phyloP scores from a whole-genome alignment of 139 green algal genomes.

The Chlamydomonas eustigma region DNA sequence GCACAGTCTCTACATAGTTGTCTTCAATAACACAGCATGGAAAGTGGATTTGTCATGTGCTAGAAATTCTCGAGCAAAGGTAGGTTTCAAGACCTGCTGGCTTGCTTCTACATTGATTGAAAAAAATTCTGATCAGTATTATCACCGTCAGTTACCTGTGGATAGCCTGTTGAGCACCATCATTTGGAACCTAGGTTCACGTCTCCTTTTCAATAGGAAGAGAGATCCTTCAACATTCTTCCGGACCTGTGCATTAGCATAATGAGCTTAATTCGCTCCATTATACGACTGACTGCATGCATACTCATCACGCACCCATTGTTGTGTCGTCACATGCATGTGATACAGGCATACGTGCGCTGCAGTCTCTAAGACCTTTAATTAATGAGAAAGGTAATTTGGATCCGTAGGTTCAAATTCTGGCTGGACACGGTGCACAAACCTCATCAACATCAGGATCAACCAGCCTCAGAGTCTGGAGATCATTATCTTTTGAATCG shows the following conservation, averaged over 20 bases:
- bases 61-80: too few relatives aligned
- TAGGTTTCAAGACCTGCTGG: too few relatives aligned
- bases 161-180: slow-evolving; percentile 82
- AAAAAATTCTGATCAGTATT: too few relatives aligned
- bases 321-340: slow-evolving; percentile 55
- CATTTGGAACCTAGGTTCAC: slow-evolving; percentile 71
- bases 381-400: slow-evolving; percentile 10
- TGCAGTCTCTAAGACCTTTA: slow-evolving; percentile 54
- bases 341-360: slow-evolving; percentile 79
- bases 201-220: slow-evolving; percentile 78
- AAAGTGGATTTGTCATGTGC: not conserved
- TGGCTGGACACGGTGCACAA: too few relatives aligned
- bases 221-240: slow-evolving; percentile 89
- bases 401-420: too few relatives aligned
- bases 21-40: slow-evolving; percentile 26
- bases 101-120: too few relatives aligned
- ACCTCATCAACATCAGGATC: slow-evolving; percentile 60
- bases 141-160: too few relatives aligned
- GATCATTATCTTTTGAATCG: too few relatives aligned
- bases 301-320: slow-evolving; percentile 62
- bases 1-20: slow-evolving; percentile 75
- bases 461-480: slow-evolving; percentile 56
- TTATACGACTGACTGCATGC: slow-evolving; percentile 9
- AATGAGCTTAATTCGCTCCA: slow-evolving; percentile 22
- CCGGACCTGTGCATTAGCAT: slow-evolving; percentile 32